Evolutionary conservation across 805 yeast species (phyloP), one percentile per base, ranked within the genome.

Genomic region (Yamadazyma paraphyllophila): DNA sequence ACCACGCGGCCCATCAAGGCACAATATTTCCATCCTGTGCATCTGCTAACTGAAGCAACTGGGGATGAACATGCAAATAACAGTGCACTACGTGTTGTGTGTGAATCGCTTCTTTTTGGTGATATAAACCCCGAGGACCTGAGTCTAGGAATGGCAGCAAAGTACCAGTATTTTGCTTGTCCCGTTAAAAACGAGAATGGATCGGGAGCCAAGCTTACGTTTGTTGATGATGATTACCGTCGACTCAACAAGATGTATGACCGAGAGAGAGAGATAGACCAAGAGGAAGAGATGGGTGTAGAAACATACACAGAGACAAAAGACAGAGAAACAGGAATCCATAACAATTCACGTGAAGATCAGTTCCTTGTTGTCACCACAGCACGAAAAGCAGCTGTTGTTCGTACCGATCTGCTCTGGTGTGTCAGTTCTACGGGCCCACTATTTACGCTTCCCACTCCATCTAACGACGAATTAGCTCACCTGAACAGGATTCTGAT

Each of bases 381-480:
- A 0, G 67, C 71, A 4, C 53, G 63, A 24, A 63, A 66, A 36
- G 50, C 76, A 11, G 82, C 76, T 0, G 56, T 81, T 20, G 74
- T 77, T 51, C 62, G 73, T 20, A 65, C 66, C 0, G 73, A 74
- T 41, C 65, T 70, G 9, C 61, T 81, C 16, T 66, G 74, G 30
- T 78, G 82, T 54, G 73, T 69, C 51, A 69, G 78, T 4, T 69
- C 78, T 1, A 72, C 80, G 1, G 61, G 70, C 3, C 59, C 68
- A 3, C 58, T 66, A 16, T 79, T 77, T 53, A 66, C 66, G 13
- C 55, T 69, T 49, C 55, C 57, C 1, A 54, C 64, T 16, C 71
- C 76, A 7, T 55, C 56, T 20, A 62, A 61, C 43, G 75, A 70
- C 11, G 77, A 70, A 15, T 55, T 58, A 7, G 53, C 54, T 36